These are phyloP conservation scores for Leccinum rimulosum DNA, from an alignment of 768 basidiomycete species.

Conservation along the genomic window DNA sequence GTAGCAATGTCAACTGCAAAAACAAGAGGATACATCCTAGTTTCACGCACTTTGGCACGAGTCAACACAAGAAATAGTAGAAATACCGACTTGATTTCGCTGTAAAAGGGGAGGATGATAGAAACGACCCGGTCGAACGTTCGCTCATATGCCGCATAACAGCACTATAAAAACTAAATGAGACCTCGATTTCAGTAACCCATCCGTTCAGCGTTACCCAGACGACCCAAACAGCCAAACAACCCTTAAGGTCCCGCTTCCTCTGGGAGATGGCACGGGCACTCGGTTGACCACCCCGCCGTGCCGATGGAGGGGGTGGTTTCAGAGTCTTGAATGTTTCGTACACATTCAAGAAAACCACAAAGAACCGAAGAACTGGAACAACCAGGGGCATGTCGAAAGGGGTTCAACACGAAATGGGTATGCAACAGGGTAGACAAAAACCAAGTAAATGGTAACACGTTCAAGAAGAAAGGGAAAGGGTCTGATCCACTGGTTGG, in stretches of 20 bases:
- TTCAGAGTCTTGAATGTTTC: conserved; percentile 85
- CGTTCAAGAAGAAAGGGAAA: conserved; percentile 3
- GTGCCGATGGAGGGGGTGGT: conserved; percentile 50
- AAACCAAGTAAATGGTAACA: background rate
- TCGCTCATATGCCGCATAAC: conserved; percentile 66
- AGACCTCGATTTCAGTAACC: conserved; percentile 8
- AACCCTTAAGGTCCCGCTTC: conserved; percentile 85
- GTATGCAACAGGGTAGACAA: conserved; percentile 7
- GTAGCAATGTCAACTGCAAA: conserved; percentile 12
- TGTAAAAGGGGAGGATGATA: conserved; percentile 80
- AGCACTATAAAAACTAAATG: conserved; percentile 46
- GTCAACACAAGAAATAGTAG: conserved; percentile 75
- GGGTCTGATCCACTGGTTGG: conserved; percentile 8
- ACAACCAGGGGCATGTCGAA: conserved; percentile 63
- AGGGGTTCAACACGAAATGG: conserved; percentile 5
- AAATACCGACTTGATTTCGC: conserved; percentile 72
- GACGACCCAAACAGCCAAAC: conserved; percentile 80
- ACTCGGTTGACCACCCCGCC: conserved; percentile 57
- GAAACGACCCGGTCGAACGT: conserved; percentile 61
- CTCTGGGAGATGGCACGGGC: conserved; percentile 66
- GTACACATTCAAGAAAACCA: conserved; percentile 78
- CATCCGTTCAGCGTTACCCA: conserved; percentile 54
- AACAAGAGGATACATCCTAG: conserved; percentile 1
- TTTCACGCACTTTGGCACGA: conserved; percentile 60
- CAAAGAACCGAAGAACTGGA: conserved; percentile 61